Percentiles rank a stretch among this genome's conserved stretches.
Conservation (phyloP, 495 filamentous ascomycete species). For the Choiromyces venosus region DNA sequence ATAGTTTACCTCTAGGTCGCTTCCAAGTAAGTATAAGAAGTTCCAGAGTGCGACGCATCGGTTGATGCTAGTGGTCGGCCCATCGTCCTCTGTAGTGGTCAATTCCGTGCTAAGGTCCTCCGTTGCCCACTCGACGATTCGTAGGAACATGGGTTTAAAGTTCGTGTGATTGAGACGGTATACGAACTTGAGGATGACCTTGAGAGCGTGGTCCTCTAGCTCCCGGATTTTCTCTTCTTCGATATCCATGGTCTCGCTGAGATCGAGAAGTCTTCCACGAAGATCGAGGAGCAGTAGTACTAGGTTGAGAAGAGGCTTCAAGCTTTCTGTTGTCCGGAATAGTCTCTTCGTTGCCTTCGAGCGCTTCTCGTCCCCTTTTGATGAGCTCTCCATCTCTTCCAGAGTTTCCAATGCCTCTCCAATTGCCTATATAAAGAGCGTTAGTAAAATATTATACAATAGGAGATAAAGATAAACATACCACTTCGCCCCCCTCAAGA, state of each 20-base stretch:
- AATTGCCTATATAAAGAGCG: background rate
- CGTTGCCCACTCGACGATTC: slow-evolving; percentile 72
- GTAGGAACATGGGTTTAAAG: slow-evolving; percentile 87
- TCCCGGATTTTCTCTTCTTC: slow-evolving; percentile 53
- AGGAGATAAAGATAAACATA: background rate
- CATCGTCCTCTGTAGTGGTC: no score
- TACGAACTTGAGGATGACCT: slow-evolving; percentile 75
- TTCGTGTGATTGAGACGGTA: slow-evolving; percentile 94
- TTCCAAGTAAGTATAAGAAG: slow-evolving; percentile 73
- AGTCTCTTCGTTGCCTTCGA: background rate
- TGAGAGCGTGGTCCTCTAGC: slow-evolving; percentile 61
- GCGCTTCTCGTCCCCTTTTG: slow-evolving; percentile 2
- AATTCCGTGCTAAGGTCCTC: slow-evolving; percentile 37
- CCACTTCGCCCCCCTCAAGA: background rate
- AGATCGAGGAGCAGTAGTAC: background rate
- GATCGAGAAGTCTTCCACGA: slow-evolving; percentile 51
- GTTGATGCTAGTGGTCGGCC: slow-evolving; percentile 17
- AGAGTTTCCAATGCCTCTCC: background rate
- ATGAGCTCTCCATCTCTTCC: background rate
- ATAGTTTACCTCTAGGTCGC: slow-evolving; percentile 62
- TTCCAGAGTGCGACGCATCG: slow-evolving; percentile 54
- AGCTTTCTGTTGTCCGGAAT: background rate
- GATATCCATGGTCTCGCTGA: slow-evolving; percentile 53
- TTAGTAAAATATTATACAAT: background rate
- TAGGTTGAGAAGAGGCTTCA: background rate